phyloP scores from a whole-genome alignment of 768 basidiomycete species.

The Auriscalpium vulgare region DNA sequence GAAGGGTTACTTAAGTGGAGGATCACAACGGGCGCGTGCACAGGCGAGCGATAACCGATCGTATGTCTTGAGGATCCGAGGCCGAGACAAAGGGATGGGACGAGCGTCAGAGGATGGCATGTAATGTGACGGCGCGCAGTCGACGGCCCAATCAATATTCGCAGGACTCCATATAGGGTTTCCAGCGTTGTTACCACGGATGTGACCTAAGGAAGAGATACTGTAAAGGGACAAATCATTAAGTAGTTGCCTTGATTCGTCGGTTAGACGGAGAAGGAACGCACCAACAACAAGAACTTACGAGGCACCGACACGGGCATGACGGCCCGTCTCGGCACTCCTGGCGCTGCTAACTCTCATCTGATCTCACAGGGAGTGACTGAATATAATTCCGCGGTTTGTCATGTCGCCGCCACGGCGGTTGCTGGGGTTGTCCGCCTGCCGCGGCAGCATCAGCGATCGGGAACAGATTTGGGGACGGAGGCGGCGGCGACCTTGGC shows the following conservation, averaged over 20 bases:
- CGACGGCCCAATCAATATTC: background rate
- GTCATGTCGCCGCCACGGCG: background rate
- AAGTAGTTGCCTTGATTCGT: conserved; percentile 4
- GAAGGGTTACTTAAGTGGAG: background rate
- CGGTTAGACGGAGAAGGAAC: conserved; percentile 5
- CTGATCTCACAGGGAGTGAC: background rate
- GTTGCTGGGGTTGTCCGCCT: conserved; percentile 2
- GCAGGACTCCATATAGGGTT: conserved; percentile 5
- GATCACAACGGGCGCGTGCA: background rate
- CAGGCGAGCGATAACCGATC: background rate
- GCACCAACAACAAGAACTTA: background rate
- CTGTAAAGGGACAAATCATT: background rate
- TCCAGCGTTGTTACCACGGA: conserved; percentile 1
- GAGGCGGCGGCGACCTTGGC: background rate
- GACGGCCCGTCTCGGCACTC: conserved; percentile 12
- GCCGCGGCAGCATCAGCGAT: conserved; percentile 16
- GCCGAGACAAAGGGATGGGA: background rate
- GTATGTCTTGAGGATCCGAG: background rate
- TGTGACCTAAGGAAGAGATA: conserved; percentile 2
- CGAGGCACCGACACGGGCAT: conserved; percentile 13
- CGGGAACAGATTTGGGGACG: conserved; percentile 10
- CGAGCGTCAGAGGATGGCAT: background rate
- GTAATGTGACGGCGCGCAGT: background rate
- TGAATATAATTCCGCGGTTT: background rate
- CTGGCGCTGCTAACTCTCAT: background rate